phyloP scores from a whole-genome alignment of 1,284 basidiomycete genomes.

The Heterobasidion annosum region DNA sequence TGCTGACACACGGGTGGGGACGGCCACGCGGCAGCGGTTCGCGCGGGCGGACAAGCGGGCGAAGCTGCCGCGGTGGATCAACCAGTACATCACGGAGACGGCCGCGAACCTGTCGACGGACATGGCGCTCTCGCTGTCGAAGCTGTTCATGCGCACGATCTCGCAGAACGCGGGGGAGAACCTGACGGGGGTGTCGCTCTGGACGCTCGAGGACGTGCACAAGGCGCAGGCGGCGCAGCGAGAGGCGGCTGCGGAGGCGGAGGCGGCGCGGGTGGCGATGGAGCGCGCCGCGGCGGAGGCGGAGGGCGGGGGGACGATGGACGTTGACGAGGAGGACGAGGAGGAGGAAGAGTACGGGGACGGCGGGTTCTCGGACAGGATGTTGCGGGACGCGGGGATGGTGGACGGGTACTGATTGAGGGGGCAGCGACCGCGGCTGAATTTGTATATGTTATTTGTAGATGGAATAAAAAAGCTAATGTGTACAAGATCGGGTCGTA shows the following conservation, averaged over 20 bases:
- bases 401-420: too few relatives aligned
- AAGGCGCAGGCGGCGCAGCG: constrained; percentile 75
- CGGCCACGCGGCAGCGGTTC: constrained; percentile 68
- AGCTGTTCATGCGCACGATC: constrained; percentile 95
- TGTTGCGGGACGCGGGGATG: constrained; percentile 53
- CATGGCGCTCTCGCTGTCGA: constrained; percentile 94
- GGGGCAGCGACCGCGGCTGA: too few relatives aligned
- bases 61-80: constrained; percentile 98
- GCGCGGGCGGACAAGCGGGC: constrained; percentile 94
- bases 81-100: constrained; percentile 97
- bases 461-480: too few relatives aligned
- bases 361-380: constrained; percentile 63
- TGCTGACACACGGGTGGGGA: too few relatives aligned
- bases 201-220: constrained; percentile 85
- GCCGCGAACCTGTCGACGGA: constrained; percentile 97
- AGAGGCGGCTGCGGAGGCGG: constrained; percentile 38
- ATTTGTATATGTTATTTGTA: too few relatives aligned
- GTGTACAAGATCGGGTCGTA: too few relatives aligned
- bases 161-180: constrained; percentile 96
- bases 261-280: constrained; percentile 27
- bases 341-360: constrained; percentile 59
- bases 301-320: constrained; percentile 17
- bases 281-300: constrained; percentile 23
- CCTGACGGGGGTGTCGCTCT: constrained; percentile 89
- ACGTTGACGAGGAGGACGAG: constrained; percentile 28